Conservation (phyloP, 208 protist species). For the Porcisia deanei region DNA sequence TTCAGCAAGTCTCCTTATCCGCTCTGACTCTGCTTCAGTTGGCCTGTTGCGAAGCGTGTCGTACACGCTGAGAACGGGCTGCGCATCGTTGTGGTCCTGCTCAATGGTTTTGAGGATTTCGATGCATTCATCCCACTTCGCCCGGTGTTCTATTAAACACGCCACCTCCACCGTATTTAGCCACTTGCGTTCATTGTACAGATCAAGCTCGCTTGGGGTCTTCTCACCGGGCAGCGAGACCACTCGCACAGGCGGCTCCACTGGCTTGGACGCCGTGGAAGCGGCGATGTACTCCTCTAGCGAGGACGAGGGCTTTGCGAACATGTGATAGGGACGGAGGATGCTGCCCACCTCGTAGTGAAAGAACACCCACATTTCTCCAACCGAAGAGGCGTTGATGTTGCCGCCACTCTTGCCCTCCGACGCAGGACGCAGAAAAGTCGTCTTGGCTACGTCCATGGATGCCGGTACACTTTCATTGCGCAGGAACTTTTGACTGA, state of each 20-base stretch:
- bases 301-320: conserved; percentile 64
- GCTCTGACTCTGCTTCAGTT: conserved; percentile 81
- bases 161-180: conserved; percentile 61
- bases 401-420: conserved; percentile 17
- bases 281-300: conserved; percentile 81
- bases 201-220: conserved; percentile 69
- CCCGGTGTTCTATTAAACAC: conserved; percentile 61
- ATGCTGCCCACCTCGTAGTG: conserved; percentile 78
- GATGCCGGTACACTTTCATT: conserved; percentile 43
- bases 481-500: conserved; percentile 86
- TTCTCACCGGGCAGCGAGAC: conserved; percentile 69
- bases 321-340: conserved; percentile 82
- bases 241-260: conserved; percentile 54
- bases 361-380: conserved; percentile 89
- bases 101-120: conserved; percentile 60
- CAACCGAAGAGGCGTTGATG: conserved; percentile 13
- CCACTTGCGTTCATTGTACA: conserved; percentile 86
- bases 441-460: conserved; percentile 76
- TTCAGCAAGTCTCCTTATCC: conserved; percentile 69
- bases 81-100: conserved; percentile 43
- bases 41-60: conserved; percentile 91
- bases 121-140: conserved; percentile 54
- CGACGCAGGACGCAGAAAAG: conserved; percentile 48
- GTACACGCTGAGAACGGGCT: conserved; percentile 63
- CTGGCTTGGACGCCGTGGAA: conserved; percentile 29